Base-by-base conservation (phyloP, 2,329 filamentous ascomycete genomes). In the Botrytis aclada region DNA sequence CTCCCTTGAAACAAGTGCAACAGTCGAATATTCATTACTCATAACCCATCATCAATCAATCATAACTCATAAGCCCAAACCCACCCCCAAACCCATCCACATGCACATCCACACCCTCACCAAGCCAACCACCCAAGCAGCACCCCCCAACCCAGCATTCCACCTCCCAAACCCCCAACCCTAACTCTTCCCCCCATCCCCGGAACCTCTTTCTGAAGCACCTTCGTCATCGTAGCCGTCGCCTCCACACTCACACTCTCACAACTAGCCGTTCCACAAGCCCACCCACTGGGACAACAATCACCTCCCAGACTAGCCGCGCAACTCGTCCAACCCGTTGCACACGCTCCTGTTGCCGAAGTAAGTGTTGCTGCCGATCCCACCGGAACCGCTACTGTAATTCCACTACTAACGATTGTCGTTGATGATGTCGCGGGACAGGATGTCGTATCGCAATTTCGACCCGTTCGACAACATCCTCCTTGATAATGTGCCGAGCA, bases 391-490 rank as follows among this genome's bases (percentile, higher is more conserved):
- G 91, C 90, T 41, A 97, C 84, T 0, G 94, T 97, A 3, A 88
- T 85, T 10, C 91, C 92, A 74, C 90, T 86, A 0, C 86, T 87
- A 3, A 95, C 83, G 3, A 94, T 88, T 0, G 90, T 92, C 0
- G 90, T 92, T 2, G 84, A 87, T 14, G 85, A 79, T 0, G 85
- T 83, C 0, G 88, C 82, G 0, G 93, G 92, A 78, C 95, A 98
- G 10, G 91, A 93, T 0, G 92, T 93, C 0, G 90, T 92, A 74
- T 92, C 88, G 83, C 95, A 98, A 83, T 97, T 88, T 32, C 95
- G 89, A 2, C 94, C 95, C 0, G 93, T 94, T 73, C 92, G 92
- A 83, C 95, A 98, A 84, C 95, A 98, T 32, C 94, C 94, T 22
- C 93, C 94, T 2, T 87, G 84, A 74, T 95, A 93, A 74, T 90